Conservation (phyloP, 2,329 filamentous ascomycete species). For the Clarireedia paspali region DNA sequence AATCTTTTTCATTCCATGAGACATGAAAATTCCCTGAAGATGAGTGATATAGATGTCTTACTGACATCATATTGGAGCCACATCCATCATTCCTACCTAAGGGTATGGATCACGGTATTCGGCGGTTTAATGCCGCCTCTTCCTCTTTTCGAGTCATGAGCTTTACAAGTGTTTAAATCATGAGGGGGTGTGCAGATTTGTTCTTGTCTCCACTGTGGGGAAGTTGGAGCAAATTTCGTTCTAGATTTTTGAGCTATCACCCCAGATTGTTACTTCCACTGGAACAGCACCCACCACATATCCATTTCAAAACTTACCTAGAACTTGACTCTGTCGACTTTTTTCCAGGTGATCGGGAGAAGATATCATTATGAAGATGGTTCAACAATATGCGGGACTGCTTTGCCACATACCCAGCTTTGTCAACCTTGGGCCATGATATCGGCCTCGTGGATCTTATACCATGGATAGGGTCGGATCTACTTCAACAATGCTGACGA, state of each 20-base stretch:
- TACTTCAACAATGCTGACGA: background rate
- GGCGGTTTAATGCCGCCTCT: background rate
- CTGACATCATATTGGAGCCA: background rate
- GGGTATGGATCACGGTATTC: background rate
- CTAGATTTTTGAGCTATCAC: constrained; percentile 1
- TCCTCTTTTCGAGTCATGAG: background rate
- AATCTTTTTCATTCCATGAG: background rate
- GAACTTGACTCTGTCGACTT: background rate
- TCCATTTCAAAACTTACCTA: background rate
- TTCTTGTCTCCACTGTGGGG: constrained; percentile 2
- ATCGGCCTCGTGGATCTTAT: constrained; percentile 1
- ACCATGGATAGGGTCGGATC: background rate
- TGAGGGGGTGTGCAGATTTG: background rate
- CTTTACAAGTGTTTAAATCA: background rate
- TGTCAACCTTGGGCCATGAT: background rate
- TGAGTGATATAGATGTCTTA: background rate
- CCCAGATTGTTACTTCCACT: background rate
- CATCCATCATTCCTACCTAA: background rate
- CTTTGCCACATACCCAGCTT: background rate
- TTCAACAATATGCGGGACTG: background rate
- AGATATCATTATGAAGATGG: no score
- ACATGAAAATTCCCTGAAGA: background rate
- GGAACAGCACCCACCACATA: background rate
- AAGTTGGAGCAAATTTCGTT: background rate
- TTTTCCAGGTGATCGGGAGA: background rate